phyloP scores from a whole-genome alignment of 306 rosid species.

The Trifolium dubium region DNA sequence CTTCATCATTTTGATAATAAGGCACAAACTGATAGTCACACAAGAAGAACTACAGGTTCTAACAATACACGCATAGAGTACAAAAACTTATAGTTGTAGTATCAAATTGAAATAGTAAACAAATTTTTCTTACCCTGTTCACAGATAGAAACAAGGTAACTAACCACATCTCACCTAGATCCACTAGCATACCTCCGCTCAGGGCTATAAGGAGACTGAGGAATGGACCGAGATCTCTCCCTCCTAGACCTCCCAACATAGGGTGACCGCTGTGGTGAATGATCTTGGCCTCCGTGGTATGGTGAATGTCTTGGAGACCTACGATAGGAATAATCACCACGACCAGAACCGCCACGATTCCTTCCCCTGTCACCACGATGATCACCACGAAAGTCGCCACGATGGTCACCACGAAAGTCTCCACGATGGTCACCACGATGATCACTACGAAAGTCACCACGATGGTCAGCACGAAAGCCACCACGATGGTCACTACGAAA shows the following conservation, averaged over 20 bases:
- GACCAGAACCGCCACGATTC: constrained; percentile 11
- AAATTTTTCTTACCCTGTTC: background rate
- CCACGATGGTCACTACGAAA: constrained; percentile 45
- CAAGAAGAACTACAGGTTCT: background rate
- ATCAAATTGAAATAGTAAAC: constrained; percentile 7
- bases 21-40: constrained; percentile 12
- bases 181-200: constrained; percentile 74
- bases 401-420: constrained; percentile 65
- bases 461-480: constrained; percentile 42
- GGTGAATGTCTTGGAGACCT: constrained; percentile 95
- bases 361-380: constrained; percentile 2
- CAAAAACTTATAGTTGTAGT: constrained; percentile 13
- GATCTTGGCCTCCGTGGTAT: constrained; percentile 74
- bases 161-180: constrained; percentile 59
- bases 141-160: background rate
- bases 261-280: constrained; percentile 75
- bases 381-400: constrained; percentile 59
- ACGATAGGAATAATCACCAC: constrained; percentile 44
- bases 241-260: constrained; percentile 85
- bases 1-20: background rate
- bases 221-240: constrained; percentile 78
- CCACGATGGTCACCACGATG: constrained; percentile 47
- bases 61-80: constrained; percentile 22
- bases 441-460: constrained; percentile 39
- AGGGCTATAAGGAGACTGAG: constrained; percentile 76